A percentile compares a stretch with the other conserved stretches of the same genome.
Conservation (phyloP, 768 basidiomycete genomes). For the Amanita fuliginea region DNA sequence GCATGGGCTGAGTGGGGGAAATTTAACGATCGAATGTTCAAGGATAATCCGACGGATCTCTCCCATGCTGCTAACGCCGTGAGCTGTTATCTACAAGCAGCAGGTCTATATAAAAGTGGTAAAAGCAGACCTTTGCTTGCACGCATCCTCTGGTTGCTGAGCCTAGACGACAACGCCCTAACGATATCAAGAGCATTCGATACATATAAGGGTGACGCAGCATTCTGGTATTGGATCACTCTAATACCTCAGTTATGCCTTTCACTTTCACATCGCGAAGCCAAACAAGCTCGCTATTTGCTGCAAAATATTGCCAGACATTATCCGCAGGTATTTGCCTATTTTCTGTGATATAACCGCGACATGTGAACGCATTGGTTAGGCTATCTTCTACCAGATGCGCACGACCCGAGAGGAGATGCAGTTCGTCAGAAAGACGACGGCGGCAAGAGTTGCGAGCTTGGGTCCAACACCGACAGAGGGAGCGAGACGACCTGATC, state of each 20-base stretch:
- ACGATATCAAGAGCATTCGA: slow-evolving; percentile 79
- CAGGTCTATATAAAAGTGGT: slow-evolving; percentile 86
- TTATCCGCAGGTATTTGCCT: slow-evolving; percentile 75
- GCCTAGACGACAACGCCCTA: slow-evolving; percentile 71
- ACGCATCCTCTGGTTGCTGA: slow-evolving; percentile 93
- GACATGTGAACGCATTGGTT: slow-evolving; percentile 5
- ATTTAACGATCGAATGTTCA: slow-evolving; percentile 89
- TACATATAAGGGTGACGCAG: slow-evolving; percentile 91
- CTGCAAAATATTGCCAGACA: slow-evolving; percentile 82
- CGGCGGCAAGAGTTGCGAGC: slow-evolving; percentile 23
- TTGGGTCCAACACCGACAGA: slow-evolving; percentile 19
- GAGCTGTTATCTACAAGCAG: slow-evolving; percentile 95
- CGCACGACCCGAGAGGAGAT: slow-evolving; percentile 54
- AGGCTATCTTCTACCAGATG: slow-evolving; percentile 94
- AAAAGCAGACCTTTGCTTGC: slow-evolving; percentile 89
- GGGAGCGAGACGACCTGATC: slow-evolving; percentile 18
- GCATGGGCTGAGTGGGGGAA: slow-evolving; percentile 99
- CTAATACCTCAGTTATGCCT: slow-evolving; percentile 88
- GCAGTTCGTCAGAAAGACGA: slow-evolving; percentile 28
- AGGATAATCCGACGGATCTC: slow-evolving; percentile 68
- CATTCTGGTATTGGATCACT: slow-evolving; percentile 99
- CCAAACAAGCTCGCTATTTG: slow-evolving; percentile 85
- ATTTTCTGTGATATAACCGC: background rate
- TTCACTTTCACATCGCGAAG: slow-evolving; percentile 85
- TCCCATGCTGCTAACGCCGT: slow-evolving; percentile 82